Conservation (phyloP, 495 filamentous ascomycete genomes). For the Neurospora sp. region DNA sequence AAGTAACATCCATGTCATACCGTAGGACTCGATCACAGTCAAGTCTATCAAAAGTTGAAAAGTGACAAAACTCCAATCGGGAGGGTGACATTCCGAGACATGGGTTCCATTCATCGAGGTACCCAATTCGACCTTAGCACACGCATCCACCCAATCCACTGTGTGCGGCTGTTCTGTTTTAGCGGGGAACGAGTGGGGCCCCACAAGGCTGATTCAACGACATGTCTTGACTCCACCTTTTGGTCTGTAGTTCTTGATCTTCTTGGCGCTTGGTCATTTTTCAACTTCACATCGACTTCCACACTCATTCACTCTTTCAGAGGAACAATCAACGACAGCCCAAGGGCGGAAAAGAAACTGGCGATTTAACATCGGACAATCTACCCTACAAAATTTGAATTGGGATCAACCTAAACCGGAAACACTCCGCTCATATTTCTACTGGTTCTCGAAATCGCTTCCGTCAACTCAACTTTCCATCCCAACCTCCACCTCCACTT, state of each 20-base stretch:
- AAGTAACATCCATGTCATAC: not conserved
- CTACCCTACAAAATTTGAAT: not conserved
- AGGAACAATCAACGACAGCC: not conserved
- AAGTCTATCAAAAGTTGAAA: not conserved
- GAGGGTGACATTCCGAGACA: not conserved
- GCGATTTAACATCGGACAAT: not conserved
- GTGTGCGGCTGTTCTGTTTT: not conserved
- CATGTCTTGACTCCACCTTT: not conserved
- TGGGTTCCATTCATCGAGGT: not conserved
- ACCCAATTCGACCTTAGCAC: not conserved
- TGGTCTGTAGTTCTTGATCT: not conserved
- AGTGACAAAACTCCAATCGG: not conserved
- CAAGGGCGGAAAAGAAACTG: not conserved
- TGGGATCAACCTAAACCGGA: not conserved
- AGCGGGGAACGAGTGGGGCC: not conserved
- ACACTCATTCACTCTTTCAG: not conserved
- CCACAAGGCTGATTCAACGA: not conserved
- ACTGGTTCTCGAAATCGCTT: too few species aligned
- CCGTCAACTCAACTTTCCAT: not conserved
- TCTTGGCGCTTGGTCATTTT: not conserved
- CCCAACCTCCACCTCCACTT: not conserved
- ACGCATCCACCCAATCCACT: not conserved
- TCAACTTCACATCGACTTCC: not conserved
- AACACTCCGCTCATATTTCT: not conserved
- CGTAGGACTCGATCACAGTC: not conserved